Percentiles rank a stretch among this genome's conserved stretches.
phyloP scores from a whole-genome alignment of 2,329 filamentous ascomycete genomes.

The Alternaria viburni region DNA sequence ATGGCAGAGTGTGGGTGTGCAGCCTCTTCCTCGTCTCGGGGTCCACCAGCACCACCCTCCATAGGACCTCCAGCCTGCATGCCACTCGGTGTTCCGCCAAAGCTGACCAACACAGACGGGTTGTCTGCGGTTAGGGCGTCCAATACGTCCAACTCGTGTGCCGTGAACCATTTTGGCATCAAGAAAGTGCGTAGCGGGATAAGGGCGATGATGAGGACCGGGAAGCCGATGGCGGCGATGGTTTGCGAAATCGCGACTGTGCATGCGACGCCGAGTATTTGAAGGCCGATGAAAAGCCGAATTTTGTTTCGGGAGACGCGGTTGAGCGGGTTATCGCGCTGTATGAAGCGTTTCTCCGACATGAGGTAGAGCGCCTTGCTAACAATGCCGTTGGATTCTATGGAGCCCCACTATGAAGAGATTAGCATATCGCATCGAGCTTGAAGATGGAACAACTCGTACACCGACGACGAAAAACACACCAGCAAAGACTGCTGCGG shows the following conservation, averaged over 20 bases:
- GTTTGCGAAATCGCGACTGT: constrained; percentile 64
- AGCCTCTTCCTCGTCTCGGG: constrained; percentile 23
- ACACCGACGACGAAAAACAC: constrained; percentile 63
- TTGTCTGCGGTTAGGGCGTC: constrained; percentile 61
- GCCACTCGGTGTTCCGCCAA: constrained; percentile 55
- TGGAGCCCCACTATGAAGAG: constrained; percentile 48
- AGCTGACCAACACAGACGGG: constrained; percentile 58
- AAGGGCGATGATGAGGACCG: constrained; percentile 61
- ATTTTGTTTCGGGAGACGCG: constrained; percentile 54
- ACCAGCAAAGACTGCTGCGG: constrained; percentile 58
- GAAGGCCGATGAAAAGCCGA: constrained; percentile 56
- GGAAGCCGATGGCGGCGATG: constrained; percentile 63
- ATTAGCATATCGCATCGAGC: background rate
- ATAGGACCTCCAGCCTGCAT: constrained; percentile 16
- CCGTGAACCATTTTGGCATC: constrained; percentile 58
- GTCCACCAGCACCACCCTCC: constrained; percentile 12
- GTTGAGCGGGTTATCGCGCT: constrained; percentile 55
- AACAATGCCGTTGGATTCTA: constrained; percentile 57
- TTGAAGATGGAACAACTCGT: constrained; percentile 25
- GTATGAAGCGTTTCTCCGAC: constrained; percentile 55
- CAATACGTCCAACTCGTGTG: constrained; percentile 56
- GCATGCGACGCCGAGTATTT: constrained; percentile 56
- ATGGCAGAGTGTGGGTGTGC: constrained; percentile 8
- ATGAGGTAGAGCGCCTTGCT: constrained; percentile 57
- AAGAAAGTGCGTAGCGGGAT: constrained; percentile 61